These are phyloP conservation scores for Mortierella sp. DNA, from an alignment of 371 early-diverging fungal species.

Conservation along the genomic window DNA sequence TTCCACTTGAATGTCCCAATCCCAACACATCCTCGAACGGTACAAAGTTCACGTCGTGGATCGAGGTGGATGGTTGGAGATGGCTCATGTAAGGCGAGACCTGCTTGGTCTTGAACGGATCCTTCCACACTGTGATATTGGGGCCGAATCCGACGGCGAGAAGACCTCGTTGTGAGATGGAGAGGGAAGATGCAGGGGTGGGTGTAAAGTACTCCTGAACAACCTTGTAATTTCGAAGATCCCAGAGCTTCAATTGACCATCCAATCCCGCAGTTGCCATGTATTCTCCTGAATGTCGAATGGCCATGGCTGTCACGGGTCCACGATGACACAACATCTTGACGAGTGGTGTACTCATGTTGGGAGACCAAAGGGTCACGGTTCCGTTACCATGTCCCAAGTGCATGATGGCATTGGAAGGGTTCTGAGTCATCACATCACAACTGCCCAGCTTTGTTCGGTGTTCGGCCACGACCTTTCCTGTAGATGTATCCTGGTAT, in stretches of 20 bases:
- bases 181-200: conserved; percentile 77
- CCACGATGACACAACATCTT: conserved; percentile 96
- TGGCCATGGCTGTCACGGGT: conserved; percentile 86
- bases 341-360: conserved; percentile 82
- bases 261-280: conserved; percentile 97
- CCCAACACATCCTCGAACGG: conserved; percentile 99
- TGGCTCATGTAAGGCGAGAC: conserved; percentile 92
- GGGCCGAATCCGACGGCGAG: conserved; percentile 87
- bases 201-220: conserved; percentile 85
- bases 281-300: conserved; percentile 87
- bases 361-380: conserved; percentile 97
- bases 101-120: conserved; percentile 80
- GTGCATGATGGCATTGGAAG: conserved; percentile 93
- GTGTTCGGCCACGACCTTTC: conserved; percentile 86
- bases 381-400: conserved; percentile 94
- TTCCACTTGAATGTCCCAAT: conserved; percentile 86
- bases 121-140: conserved; percentile 89
- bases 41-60: conserved; percentile 81
- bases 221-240: conserved; percentile 89
- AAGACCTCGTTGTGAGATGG: conserved; percentile 89
- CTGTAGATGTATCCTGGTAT: conserved; percentile 98
- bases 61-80: conserved; percentile 64
- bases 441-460: conserved; percentile 85
- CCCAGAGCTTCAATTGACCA: conserved; percentile 95
- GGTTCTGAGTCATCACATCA: conserved; percentile 90